Evolutionary conservation across 805 yeast species (phyloP), one percentile per base, ranked within the genome.

Genomic region (Yamadazyma olivae): DNA sequence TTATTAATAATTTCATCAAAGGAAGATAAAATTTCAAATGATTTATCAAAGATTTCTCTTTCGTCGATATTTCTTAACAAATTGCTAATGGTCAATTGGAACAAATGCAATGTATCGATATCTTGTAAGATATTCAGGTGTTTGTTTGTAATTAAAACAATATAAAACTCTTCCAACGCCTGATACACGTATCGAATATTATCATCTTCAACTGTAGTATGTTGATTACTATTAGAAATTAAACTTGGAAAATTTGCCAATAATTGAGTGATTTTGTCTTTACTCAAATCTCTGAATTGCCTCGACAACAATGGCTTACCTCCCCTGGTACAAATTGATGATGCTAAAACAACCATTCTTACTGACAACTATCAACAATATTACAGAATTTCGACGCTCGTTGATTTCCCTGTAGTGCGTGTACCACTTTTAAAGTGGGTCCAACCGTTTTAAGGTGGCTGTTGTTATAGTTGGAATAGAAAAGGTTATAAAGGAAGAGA

Each of bases 91-190:
- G 91, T 81, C 51, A 87, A 87, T 14, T 89, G 76, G 55, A 93
- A 85, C 43, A 89, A 64, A 50, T 88, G 86, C 59, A 93, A 75
- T 7, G 98, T 93, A 52, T 88, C 91, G 49, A 93, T 84, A 61
- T 93, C 99, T 64, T 90, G 96, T 50, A 93, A 70, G 43, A 93
- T 91, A 57, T 93, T 93, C 20, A 96, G 86, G 49, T 83, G 85
- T 46, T 85, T 79, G 64, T 89, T 91, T 39, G 98, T 91, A 56
- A 93, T 82, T 50, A 93, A 68, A 28, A 95, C 90, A 53, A 93
- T 82, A 61, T 87, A 91, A 39, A 87, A 79, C 48, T 89, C 96
- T 57, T 93, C 99, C 56, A 93, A 75, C 32, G 99, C 97, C 62
- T 89, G 96, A 63, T 88, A 93, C 35, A 93, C 93, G 56, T 87